Evolutionary conservation across 805 yeast species (phyloP), one percentile per base, ranked within the genome.

Genomic region (Yamadazyma tumulicola): DNA sequence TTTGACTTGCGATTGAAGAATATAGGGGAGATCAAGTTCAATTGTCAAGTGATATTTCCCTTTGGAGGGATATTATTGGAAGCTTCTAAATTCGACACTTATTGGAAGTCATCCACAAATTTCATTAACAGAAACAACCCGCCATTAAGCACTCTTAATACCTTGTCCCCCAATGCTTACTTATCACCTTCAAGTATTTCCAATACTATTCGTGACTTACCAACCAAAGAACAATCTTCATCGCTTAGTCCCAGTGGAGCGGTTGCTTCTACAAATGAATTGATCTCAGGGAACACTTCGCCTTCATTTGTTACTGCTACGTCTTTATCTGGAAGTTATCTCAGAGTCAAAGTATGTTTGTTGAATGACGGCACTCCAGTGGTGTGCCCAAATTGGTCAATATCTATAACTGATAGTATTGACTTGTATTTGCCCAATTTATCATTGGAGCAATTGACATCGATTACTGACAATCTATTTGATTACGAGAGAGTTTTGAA

Each of bases 71-170:
- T 62, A 0, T 82, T 95, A 4, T 64, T 91, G 39, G 97, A 89
- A 57, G 83, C 94, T 27, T 81, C 95, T 8, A 86, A 87, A 62
- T 88, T 85, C 54, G 97, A 89, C 52, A 91, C 97, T 0, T 91
- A 91, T 60, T 91, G 98, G 98, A 93, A 89, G 59, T 81, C 70
- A 1, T 65, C 95, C 1, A 85, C 96, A 0, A 74, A 81, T 29
- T 76, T 75, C 31, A 60, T 59, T 12, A 59, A 59, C 29, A 53
- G 54, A 18, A 34, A 27, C 14, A 24, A 35, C 12, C 19, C 8
- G 15, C 29, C 18, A 14, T 12, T 16, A 24, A 24, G 6, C 14
- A 32, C 26, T 14, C 19, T 33, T 14, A 23, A 25, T 6, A 64
- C 69, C 4, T 54, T 65, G 33, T 64, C 71, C 3, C 71, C 71